Evolutionary conservation across 2,329 filamentous ascomycete genomes (phyloP), one percentile per base, ranked within the genome.

Genomic region (Clarireedia homoeocarpa): DNA sequence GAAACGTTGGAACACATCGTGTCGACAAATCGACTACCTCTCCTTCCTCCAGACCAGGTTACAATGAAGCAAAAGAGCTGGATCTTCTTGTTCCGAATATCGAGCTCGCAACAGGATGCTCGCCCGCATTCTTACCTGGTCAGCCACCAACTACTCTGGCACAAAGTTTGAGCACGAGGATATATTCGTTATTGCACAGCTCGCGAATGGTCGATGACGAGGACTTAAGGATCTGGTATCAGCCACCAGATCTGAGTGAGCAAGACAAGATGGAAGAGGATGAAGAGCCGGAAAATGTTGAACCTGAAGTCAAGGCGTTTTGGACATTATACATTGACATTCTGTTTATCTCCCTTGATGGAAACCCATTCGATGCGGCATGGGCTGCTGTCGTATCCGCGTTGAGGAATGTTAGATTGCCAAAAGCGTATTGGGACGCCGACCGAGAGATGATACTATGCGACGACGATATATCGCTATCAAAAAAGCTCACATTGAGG

Each of bases 251-350:
- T 17, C 71, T 75, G 26, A 73, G 72, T 15, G 74, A 76, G 15
- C 75, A 78, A 23, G 75, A 77, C 4, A 69, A 65, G 15, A 73
- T 70, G 46, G 72, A 73, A 10, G 69, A 69, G 6, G 68, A 69
- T n/a, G 63, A 59, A 20, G 65, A 64, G 10, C 59, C 60, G 10
- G 65, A 68, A 34, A 56, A 58, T 3, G 59, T 69, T 53, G 70
- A 70, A 38, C 69, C 70, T 6, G 77, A 83, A 60, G 72, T 92
- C 10, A 92, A 88, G 69, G 94, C 87, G 0, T 97, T 95, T 71
- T 99, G 92, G 94, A 85, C 89, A 9, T 82, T 99, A 20, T 96
- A 96, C 71, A 88, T 99, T 62, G 92, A 97, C 68, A 78, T 96
- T n/a, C 81, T 96, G 67, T 94, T 96, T 73, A 86, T 99, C 63